Evolutionary conservation across 2,329 filamentous ascomycete genomes (phyloP).

Genomic region (Arthrobotrys musiformis): DNA sequence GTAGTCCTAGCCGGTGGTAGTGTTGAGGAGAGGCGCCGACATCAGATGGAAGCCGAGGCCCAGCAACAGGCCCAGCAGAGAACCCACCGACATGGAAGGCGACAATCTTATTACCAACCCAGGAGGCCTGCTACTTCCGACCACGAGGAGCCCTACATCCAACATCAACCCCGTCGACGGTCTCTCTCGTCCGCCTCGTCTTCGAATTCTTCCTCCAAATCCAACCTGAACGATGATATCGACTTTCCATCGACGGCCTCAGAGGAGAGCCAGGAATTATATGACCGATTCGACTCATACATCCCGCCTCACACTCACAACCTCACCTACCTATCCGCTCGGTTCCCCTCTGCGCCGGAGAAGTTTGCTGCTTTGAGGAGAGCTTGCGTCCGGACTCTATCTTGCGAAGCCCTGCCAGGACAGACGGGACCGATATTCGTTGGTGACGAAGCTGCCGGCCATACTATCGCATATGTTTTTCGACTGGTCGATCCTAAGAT

Average conservation of each 20-base stretch:
- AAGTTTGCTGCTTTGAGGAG: conserved; percentile 75
- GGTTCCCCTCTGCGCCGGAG: conserved; percentile 71
- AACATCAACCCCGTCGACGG: conserved; percentile 48
- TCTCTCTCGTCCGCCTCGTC: conserved; percentile 55
- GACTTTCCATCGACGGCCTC: conserved; percentile 49
- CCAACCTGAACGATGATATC: conserved; percentile 45
- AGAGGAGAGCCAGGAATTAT: conserved; percentile 50
- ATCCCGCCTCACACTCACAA: conserved; percentile 71
- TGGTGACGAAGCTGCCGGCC: conserved; percentile 73
- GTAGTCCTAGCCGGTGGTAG: conserved; percentile 55
- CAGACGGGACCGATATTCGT: conserved; percentile 76
- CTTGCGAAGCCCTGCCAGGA: conserved; percentile 73
- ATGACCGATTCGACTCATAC: conserved; percentile 48
- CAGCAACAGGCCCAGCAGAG: conserved; percentile 54
- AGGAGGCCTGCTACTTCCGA: conserved; percentile 52
- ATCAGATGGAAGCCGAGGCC: conserved; percentile 53
- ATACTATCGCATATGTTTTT: conserved; percentile 77
- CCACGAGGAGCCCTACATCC: conserved; percentile 50
- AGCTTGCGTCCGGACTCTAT: conserved; percentile 74
- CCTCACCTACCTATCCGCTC: conserved; percentile 75
- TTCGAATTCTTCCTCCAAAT: conserved; percentile 49
- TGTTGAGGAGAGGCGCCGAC: conserved; percentile 50
- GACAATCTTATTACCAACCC: conserved; percentile 53
- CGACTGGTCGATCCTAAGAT: conserved; percentile 75
- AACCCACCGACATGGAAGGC: conserved; percentile 56